Evolutionary conservation across 352 stramenopile species (phyloP).

Genomic region (Pythium brachiatum): DNA sequence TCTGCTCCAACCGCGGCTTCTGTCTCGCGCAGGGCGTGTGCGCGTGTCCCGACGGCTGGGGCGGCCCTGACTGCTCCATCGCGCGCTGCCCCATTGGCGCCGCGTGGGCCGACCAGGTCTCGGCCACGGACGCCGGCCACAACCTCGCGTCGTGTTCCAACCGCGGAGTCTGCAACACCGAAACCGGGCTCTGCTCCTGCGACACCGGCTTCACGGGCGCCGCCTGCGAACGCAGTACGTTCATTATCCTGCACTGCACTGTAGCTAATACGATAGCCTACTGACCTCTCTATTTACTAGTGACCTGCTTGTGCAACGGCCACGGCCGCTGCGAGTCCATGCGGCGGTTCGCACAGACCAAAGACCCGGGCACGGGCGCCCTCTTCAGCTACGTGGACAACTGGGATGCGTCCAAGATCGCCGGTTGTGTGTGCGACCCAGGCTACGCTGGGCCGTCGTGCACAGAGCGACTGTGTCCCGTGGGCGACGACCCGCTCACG

Average conservation of each 20-base stretch:
- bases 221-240: slow-evolving; percentile 72
- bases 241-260: background rate
- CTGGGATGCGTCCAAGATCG: slow-evolving; percentile 86
- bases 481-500: slow-evolving; percentile 85
- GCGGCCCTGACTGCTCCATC: slow-evolving; percentile 62
- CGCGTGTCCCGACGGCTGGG: slow-evolving; percentile 43
- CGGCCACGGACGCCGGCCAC: slow-evolving; percentile 68
- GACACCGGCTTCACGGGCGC: slow-evolving; percentile 71
- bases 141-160: slow-evolving; percentile 89
- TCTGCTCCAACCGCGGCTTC: slow-evolving; percentile 65
- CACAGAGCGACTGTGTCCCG: slow-evolving; percentile 60
- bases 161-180: slow-evolving; percentile 54
- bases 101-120: slow-evolving; percentile 74
- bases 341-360: slow-evolving; percentile 46
- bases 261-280: too few relatives aligned
- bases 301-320: slow-evolving; percentile 72
- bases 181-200: slow-evolving; percentile 62
- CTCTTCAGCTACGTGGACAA: slow-evolving; percentile 58
- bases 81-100: slow-evolving; percentile 58
- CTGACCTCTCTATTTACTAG: too few relatives aligned
- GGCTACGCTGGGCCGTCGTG: slow-evolving; percentile 81
- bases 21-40: slow-evolving; percentile 59
- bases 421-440: slow-evolving; percentile 83
- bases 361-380: slow-evolving; percentile 49
- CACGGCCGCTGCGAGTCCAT: slow-evolving; percentile 84